These are phyloP conservation scores for Fusarium sp. DNA, from an alignment of 2,329 filamentous ascomycete genomes.

Conservation along the genomic window DNA sequence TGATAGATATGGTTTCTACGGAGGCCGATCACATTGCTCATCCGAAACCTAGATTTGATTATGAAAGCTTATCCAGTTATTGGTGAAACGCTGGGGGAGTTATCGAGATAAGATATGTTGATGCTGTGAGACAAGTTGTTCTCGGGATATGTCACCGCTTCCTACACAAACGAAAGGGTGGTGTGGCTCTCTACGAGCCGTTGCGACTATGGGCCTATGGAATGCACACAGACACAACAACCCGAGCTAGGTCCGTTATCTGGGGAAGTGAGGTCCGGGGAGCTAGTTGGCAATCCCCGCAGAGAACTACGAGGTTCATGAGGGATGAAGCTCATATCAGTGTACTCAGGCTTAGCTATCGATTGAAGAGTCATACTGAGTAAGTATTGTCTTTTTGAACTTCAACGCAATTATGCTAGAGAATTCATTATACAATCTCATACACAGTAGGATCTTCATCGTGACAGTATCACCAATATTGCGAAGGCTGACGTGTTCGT, in stretches of 20 bases:
- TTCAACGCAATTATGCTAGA: neutral
- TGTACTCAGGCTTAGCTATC: neutral
- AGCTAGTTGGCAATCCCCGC: constrained; percentile 36
- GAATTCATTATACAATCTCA: neutral
- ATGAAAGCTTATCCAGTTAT: constrained; percentile 9
- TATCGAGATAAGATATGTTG: constrained; percentile 7
- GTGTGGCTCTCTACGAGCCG: constrained; percentile 34
- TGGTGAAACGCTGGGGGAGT: constrained; percentile 13
- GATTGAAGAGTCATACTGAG: constrained; percentile 13
- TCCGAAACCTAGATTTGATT: constrained; percentile 17
- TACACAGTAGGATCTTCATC: neutral
- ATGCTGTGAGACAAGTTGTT: neutral
- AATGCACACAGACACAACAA: constrained; percentile 17
- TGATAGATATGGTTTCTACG: constrained; percentile 11
- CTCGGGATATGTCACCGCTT: constrained; percentile 16
- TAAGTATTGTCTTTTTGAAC: constrained; percentile 9
- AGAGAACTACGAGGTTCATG: constrained; percentile 21
- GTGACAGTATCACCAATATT: constrained; percentile 3
- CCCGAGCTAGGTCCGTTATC: constrained; percentile 34
- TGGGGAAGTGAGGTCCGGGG: constrained; percentile 38
- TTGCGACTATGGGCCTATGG: neutral
- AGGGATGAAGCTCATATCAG: constrained; percentile 19
- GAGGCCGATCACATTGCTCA: constrained; percentile 6
- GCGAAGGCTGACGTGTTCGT: constrained; percentile 15
- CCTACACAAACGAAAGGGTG: constrained; percentile 22